A percentile compares a stretch with the other conserved stretches of the same genome.
These are phyloP conservation scores for Solanum paucissectum DNA, from an alignment of 257 asterid species.

Conservation along the genomic window DNA sequence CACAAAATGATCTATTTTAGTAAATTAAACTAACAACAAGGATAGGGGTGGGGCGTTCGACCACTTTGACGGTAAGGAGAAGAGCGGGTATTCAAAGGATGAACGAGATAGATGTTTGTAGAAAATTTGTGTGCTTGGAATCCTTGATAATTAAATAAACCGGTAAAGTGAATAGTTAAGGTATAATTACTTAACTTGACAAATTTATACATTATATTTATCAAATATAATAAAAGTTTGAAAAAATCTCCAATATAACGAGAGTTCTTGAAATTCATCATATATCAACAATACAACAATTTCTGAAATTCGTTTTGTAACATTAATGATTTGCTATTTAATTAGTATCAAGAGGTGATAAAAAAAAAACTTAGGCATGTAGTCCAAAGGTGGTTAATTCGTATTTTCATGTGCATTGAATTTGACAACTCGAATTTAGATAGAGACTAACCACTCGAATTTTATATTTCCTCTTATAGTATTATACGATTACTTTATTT, in stretches of 20 bases:
- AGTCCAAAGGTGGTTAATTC: not conserved
- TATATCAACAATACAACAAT: not conserved
- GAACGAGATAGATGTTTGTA: no score
- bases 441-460: not conserved
- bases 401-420: not conserved
- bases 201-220: no score
- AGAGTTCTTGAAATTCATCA: not conserved
- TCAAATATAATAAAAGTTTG: not conserved
- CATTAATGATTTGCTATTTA: not conserved
- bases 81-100: no score
- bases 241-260: no score
- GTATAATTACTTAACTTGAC: no score
- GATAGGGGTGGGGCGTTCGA: no score
- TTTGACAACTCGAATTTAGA: not conserved
- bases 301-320: not conserved
- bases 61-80: no score
- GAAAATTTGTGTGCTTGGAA: no score
- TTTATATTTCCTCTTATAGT: not conserved
- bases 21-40: no score
- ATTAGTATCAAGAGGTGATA: not conserved
- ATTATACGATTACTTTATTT: not conserved
- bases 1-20: no score
- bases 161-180: no score
- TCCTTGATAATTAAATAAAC: no score
- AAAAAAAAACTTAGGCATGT: not conserved